Evolutionary conservation across 805 yeast species (phyloP).

Genomic region (Nadsonia fulvescens): DNA sequence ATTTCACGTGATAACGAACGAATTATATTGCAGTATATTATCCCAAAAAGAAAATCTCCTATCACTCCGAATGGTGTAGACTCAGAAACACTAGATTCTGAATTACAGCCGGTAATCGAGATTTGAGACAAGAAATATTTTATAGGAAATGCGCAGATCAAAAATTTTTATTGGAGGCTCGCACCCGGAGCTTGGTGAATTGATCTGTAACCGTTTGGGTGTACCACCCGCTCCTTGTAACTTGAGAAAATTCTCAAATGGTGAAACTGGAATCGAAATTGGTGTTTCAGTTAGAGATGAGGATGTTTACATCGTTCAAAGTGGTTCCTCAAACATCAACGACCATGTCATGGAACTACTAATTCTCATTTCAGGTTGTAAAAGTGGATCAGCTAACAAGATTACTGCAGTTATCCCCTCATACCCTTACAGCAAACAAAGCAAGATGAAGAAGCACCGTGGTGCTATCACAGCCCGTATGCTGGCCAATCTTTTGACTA

Average conservation of each 20-base stretch:
- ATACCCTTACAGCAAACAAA: slow-evolving; percentile 92
- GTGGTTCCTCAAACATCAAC: slow-evolving; percentile 72
- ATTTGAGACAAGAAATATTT: too few species aligned
- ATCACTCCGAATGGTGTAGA: too few species aligned
- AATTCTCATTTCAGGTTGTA: slow-evolving; percentile 85
- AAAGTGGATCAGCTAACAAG: slow-evolving; percentile 96
- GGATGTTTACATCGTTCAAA: slow-evolving; percentile 85
- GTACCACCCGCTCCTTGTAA: slow-evolving; percentile 89
- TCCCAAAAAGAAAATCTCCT: too few species aligned
- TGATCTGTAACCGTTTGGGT: slow-evolving; percentile 81
- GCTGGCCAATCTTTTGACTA: slow-evolving; percentile 84
- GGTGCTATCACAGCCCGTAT: slow-evolving; percentile 98
- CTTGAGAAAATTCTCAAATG: slow-evolving; percentile 83
- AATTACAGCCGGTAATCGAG: too few species aligned
- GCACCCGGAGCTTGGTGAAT: slow-evolving; percentile 82
- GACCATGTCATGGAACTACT: slow-evolving; percentile 94
- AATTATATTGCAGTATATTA: too few species aligned
- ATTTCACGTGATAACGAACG: too few species aligned
- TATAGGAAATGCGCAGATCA: slow-evolving; percentile 99
- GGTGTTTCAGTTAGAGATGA: slow-evolving; percentile 93
- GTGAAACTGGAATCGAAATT: slow-evolving; percentile 92
- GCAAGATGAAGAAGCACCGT: slow-evolving; percentile 96
- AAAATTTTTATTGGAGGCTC: slow-evolving; percentile 93
- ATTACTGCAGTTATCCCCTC: slow-evolving; percentile 95
- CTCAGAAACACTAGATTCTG: too few species aligned